Base-by-base conservation (phyloP, 176 grass and related monocot genomes). In the Hyparrhenia diplandra region DNA sequence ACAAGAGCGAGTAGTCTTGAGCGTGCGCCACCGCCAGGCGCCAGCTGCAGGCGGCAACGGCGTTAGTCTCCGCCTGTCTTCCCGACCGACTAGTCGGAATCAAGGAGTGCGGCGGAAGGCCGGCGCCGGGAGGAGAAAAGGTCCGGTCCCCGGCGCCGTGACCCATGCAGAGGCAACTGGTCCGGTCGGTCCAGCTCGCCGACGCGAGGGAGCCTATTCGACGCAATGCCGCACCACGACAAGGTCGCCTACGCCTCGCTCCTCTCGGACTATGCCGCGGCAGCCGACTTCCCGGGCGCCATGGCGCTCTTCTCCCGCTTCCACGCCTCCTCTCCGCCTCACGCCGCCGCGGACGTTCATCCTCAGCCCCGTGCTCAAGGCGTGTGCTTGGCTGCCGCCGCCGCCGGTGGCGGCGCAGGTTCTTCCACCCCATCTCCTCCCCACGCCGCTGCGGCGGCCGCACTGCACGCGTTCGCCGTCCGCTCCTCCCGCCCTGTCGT, bases 291-390 rank as follows among this genome's bases (percentile, higher is more conserved):
- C 28, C 8, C 24, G n/a, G 73, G 75, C 23, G 89, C 84, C 1
- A 66, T 90, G 40, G 82, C 8, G 64, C 87, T 94, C 87, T 92
- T 89, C 84, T 79, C 30, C 47, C 89, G 37, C 83, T 37, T 87
- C 47, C 83, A 80, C 3, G 79, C 63, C 17, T 27, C 42, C 73
- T 80, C 58, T 12, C 67, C 87, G 34, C 67, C 61, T 62, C 52
- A 46, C 57, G 42, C 66, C 32, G 46, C 87, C 13, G 79, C 85
- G 31, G 87, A 86, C 81, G 31, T 91, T 85, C 80, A 36, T 88
- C 80, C 80, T 94, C 69, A 94, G 80, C 89, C 74, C 86, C 52
- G 68, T 27, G 37, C 37, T 94, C 86, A 94, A 90, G 80, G 83
- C 92, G 43, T 90, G 88, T 80, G 83, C 84, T 13, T 67, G 42